Evolutionary conservation across 192 early-diverging fungal genomes (phyloP), one percentile per base, ranked within the genome.

Genomic region (Diversispora eburnea): DNA sequence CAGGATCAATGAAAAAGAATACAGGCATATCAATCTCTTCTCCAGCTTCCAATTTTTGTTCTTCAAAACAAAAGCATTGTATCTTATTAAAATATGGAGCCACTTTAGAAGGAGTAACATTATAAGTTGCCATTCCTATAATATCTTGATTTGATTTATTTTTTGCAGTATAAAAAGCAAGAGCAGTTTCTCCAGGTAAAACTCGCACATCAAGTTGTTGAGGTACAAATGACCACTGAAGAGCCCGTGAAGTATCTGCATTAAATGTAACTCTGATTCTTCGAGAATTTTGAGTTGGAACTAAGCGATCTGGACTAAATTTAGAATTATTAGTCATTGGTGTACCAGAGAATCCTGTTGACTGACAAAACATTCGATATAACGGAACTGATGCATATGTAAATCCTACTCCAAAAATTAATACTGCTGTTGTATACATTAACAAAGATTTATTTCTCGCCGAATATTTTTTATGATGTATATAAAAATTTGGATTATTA

Each of bases 51-150:
- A 99, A 82, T 80, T 89, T 91, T 80, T 99, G 97, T 80, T 98
- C 95, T 74, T 99, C 97, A 84, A 99, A 99, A 79, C 97, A 99
- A 75, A 99, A 99, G 78, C 97, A 99, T 78, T 99, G 97, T 70
- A 99, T 95, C 84, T 99, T 99, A 88, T 99, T 99, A 76, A 99
- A 99, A 70, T 99, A 95, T 73, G 90, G 93, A 12, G 92, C 97
- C 0, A 92, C 94, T 75, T 93, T 91, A 65, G 89, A 85, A 3
- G 97, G 97, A 5, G 93, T 89, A 20, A 99, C 96, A 75, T 95
- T 96, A 73, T 99, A 99, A 1, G 97, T 99, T 3, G 93, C 93
- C 71, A 99, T 91, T 12, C 97, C 97, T 66, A 97, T 89, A 51
- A 99, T 89, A 74, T 95, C 93, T 72, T 94, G 87, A 39, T 90